Evolutionary conservation across 805 yeast species (phyloP).

Genomic region (Millerago galiae): DNA sequence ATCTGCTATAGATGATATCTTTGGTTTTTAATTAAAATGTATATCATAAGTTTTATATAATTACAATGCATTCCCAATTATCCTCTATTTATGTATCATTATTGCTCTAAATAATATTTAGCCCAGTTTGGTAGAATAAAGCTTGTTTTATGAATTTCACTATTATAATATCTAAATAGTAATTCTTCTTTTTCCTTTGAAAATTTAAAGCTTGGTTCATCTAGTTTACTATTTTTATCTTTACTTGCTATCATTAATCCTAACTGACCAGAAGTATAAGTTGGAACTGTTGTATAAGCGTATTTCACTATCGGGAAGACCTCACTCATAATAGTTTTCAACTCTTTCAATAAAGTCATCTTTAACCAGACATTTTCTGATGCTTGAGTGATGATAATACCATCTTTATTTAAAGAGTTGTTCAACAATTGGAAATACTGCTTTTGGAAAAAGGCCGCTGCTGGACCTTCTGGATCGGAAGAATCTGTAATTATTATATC

Average conservation of each 20-base stretch:
- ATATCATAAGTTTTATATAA: too few relatives aligned
- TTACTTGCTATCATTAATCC: slow-evolving; percentile 72
- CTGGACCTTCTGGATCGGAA: slow-evolving; percentile 95
- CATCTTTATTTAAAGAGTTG: slow-evolving; percentile 54
- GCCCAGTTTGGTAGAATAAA: slow-evolving; percentile 84
- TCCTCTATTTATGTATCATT: too few relatives aligned
- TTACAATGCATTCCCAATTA: too few relatives aligned
- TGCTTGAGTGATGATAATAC: slow-evolving; percentile 76
- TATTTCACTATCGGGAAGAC: slow-evolving; percentile 61
- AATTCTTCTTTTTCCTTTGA: slow-evolving; percentile 39
- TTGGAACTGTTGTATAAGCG: slow-evolving; percentile 78
- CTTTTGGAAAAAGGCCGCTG: slow-evolving; percentile 78
- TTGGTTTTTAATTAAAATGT: slow-evolving; percentile 29
- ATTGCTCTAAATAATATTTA: slow-evolving; percentile 24
- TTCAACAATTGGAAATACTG: slow-evolving; percentile 65
- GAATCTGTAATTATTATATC: slow-evolving; percentile 90
- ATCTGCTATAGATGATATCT: slow-evolving; percentile 69
- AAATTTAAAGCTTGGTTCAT: slow-evolving; percentile 44
- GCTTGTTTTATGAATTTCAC: slow-evolving; percentile 60
- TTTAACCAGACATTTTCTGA: slow-evolving; percentile 74
- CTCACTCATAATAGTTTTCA: slow-evolving; percentile 40
- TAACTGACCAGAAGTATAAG: slow-evolving; percentile 83
- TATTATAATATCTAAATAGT: slow-evolving; percentile 58
- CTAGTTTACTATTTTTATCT: slow-evolving; percentile 39
- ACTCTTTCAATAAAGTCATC: slow-evolving; percentile 41